Percentiles rank a stretch among this genome's conserved stretches.
Conservation (phyloP, 2,329 filamentous ascomycete genomes). For the Chaetomiaceae sp. region DNA sequence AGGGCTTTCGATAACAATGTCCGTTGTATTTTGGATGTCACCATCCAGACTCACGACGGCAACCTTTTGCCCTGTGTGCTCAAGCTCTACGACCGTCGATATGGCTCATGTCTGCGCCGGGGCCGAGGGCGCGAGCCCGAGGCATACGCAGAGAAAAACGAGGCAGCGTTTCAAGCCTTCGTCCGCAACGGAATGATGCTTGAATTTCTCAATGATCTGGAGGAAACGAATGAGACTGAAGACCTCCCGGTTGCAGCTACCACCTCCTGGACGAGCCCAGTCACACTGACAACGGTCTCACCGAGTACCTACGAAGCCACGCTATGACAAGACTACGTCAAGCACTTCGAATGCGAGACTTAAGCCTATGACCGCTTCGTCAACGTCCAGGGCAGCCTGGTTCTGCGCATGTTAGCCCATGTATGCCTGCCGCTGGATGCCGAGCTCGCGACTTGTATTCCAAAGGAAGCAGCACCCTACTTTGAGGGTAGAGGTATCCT, state of each 20-base stretch:
- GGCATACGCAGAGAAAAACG: slow-evolving; percentile 2
- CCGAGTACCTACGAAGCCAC: slow-evolving; percentile 10
- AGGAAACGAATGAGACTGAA: slow-evolving; percentile 2
- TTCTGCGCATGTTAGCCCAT: slow-evolving; percentile 2
- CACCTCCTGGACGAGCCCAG: slow-evolving; percentile 4
- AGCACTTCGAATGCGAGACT: slow-evolving; percentile 11
- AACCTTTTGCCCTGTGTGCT: slow-evolving; percentile 1
- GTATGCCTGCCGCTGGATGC: slow-evolving; percentile 3
- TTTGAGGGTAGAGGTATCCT: slow-evolving; percentile 9
- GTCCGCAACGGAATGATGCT: slow-evolving; percentile 7
- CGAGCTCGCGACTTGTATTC: neutral
- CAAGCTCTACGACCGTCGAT: slow-evolving; percentile 13
- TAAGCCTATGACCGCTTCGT: slow-evolving; percentile 6
- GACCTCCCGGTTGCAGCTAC: neutral
- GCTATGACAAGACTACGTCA: slow-evolving; percentile 5
- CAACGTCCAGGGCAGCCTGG: slow-evolving; percentile 2
- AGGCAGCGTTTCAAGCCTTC: slow-evolving; percentile 5
- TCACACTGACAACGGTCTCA: slow-evolving; percentile 2
- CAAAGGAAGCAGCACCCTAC: slow-evolving; percentile 2
- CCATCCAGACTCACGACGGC: slow-evolving; percentile 2
- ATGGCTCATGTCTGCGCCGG: neutral
- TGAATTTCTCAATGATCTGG: neutral
- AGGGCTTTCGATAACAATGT: slow-evolving; percentile 9
- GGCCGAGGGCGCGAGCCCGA: neutral
- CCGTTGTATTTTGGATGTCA: slow-evolving; percentile 10